A percentile compares a stretch with the other conserved stretches of the same genome.
Conservation (phyloP, 805 yeast species). For the Kazachstania africana region DNA sequence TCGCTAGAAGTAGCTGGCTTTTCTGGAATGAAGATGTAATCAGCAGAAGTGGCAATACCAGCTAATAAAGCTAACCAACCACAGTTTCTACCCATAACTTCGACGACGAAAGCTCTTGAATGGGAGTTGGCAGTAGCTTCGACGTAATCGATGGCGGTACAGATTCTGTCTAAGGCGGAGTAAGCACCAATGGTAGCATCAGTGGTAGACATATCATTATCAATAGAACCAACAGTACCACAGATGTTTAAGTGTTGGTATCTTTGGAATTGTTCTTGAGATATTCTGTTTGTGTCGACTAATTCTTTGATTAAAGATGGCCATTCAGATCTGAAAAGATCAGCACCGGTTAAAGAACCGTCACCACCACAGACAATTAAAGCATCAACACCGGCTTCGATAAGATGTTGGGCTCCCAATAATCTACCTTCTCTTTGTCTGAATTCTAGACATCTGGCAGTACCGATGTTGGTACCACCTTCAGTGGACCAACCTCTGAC, state of each 20-base stretch:
- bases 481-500: slow-evolving; percentile 58
- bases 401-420: slow-evolving; percentile 51
- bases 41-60: slow-evolving; percentile 72
- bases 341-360: slow-evolving; percentile 77
- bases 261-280: slow-evolving; percentile 34
- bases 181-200: slow-evolving; percentile 76
- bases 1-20: slow-evolving; percentile 50
- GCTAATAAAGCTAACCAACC: slow-evolving; percentile 82
- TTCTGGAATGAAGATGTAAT: slow-evolving; percentile 71
- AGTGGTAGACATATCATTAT: slow-evolving; percentile 76
- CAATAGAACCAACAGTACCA: slow-evolving; percentile 75
- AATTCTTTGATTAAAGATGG: slow-evolving; percentile 56
- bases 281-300: slow-evolving; percentile 34
- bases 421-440: slow-evolving; percentile 56
- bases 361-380: slow-evolving; percentile 76
- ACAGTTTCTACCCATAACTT: slow-evolving; percentile 85
- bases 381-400: slow-evolving; percentile 64
- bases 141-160: slow-evolving; percentile 62
- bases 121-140: slow-evolving; percentile 80
- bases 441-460: slow-evolving; percentile 63
- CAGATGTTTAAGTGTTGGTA: slow-evolving; percentile 53
- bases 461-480: slow-evolving; percentile 74
- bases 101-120: slow-evolving; percentile 73
- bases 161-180: slow-evolving; percentile 65
- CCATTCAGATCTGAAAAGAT: slow-evolving; percentile 67